Evolutionary conservation across 2,329 filamentous ascomycete species (phyloP).

Genomic region (Pleurostoma richardsiae): DNA sequence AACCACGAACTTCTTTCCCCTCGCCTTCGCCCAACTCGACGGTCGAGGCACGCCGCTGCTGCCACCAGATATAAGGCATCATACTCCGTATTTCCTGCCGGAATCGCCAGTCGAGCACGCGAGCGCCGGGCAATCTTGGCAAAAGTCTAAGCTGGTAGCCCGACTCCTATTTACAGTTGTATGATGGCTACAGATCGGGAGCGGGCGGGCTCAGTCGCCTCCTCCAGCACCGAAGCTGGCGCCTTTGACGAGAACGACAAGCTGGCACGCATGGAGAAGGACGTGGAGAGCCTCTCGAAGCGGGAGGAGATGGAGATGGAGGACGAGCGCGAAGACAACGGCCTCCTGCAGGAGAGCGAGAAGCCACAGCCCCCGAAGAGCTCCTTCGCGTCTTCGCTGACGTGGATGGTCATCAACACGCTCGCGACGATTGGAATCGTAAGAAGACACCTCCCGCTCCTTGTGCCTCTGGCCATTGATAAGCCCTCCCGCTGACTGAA

Average conservation of each 20-base stretch:
- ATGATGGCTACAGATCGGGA: slow-evolving; percentile 6
- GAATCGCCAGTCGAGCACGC: no score
- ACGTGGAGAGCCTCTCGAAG: slow-evolving; percentile 22
- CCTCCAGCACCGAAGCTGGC: slow-evolving; percentile 25
- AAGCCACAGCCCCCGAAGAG: slow-evolving; percentile 26
- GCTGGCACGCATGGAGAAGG: slow-evolving; percentile 20
- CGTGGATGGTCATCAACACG: slow-evolving; percentile 59
- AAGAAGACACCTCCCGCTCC: slow-evolving; percentile 17
- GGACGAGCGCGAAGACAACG: slow-evolving; percentile 33
- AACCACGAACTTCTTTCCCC: background rate
- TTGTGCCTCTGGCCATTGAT: slow-evolving; percentile 5
- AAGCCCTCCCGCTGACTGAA: background rate
- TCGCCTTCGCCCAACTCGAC: slow-evolving; percentile 8
- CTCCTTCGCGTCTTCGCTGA: slow-evolving; percentile 31
- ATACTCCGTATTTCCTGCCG: no score
- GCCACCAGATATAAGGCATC: no score
- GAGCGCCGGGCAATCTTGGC: no score
- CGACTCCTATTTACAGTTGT: slow-evolving; percentile 6
- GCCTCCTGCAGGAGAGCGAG: slow-evolving; percentile 28
- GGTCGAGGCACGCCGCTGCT: background rate
- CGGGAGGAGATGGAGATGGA: slow-evolving; percentile 30
- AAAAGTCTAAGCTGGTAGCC: no score
- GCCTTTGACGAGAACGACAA: slow-evolving; percentile 28
- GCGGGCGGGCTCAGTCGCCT: slow-evolving; percentile 22
- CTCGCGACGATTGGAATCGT: slow-evolving; percentile 60